Percentiles rank a stretch among this genome's conserved stretches.
Conservation (phyloP, 208 protist species). For the Phytomonas serpens region DNA sequence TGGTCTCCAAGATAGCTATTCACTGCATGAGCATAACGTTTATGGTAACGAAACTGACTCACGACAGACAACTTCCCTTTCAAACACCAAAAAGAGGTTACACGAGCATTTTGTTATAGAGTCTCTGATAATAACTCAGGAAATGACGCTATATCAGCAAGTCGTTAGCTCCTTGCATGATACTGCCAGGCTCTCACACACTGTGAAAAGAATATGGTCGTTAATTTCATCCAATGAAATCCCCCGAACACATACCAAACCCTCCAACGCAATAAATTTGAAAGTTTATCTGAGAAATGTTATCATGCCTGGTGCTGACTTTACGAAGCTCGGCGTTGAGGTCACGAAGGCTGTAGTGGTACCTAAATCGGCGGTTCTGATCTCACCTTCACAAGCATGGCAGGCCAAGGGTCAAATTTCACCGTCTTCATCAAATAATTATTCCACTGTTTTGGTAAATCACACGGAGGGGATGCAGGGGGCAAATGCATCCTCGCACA, state of each 20-base stretch:
- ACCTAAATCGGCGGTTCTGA: slow-evolving; percentile 6
- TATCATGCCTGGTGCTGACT: slow-evolving; percentile 18
- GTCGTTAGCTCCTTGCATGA: slow-evolving; percentile 19
- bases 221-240: slow-evolving; percentile 30
- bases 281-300: slow-evolving; percentile 50
- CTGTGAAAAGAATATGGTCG: slow-evolving; percentile 49
- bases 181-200: slow-evolving; percentile 23
- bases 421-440: neutral
- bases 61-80: neutral
- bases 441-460: neutral
- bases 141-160: slow-evolving; percentile 38
- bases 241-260: slow-evolving; percentile 23
- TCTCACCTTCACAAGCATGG: slow-evolving; percentile 1
- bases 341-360: slow-evolving; percentile 23
- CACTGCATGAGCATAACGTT: neutral
- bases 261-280: slow-evolving; percentile 23
- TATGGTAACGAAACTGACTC: neutral
- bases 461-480: neutral
- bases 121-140: slow-evolving; percentile 32
- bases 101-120: slow-evolving; percentile 68
- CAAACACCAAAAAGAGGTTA: slow-evolving; percentile 9
- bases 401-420: neutral
- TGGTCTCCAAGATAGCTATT: slow-evolving; percentile 16
- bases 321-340: slow-evolving; percentile 12
- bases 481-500: neutral